Base-by-base conservation (phyloP, 139 green algal species). In the Auxenochlorella pyrenoidosa region DNA sequence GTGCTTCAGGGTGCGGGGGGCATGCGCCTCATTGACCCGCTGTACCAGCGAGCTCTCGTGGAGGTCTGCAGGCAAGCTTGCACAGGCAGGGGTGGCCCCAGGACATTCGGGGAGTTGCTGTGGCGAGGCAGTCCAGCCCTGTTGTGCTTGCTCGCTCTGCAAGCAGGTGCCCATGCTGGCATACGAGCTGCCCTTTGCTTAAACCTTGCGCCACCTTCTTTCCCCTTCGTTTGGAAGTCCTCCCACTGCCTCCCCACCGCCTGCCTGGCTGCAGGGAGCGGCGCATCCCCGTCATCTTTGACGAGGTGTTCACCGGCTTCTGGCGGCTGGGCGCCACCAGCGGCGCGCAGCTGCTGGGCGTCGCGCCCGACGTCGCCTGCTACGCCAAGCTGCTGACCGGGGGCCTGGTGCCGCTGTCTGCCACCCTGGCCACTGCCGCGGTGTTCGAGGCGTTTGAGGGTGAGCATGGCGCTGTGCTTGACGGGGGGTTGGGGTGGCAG, bases 381-480 rank as follows among this genome's bases (percentile, higher is more conserved):
- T 99, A 97, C 86, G 97, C 93, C 79, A 99, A 99, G 94, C 92
- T 99, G 75, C 91, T 99, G 38, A 97, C 95, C 40, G 96, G 91
- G 0, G 97, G 97, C 5, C 88, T 93, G 60, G 86, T 98, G 30
- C 97, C 98, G 0, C 90, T 99, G 91, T 93, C 97, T 0, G 94
- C 92, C 8, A 99, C 98, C 0, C 90, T 99, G 43, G 91, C 96
- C 0, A 95, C 79, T 3, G 89, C 94, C 58, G 91, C 86, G 3
- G 93, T 99, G 38, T 99, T 99, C 84, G 59, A 94, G 5, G 93
- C 96, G 0, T 99, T 99, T 88, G 60, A 90, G 18, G 95, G 96
- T 18, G 51, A 40, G 79, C 12, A 40, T 30, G 32, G 10, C 43
- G 79, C 8, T 41, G 5, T 89, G 47, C 28, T 44, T n/a, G 18